Conservation (phyloP, 805 yeast genomes). For the Candida glaebosa region DNA sequence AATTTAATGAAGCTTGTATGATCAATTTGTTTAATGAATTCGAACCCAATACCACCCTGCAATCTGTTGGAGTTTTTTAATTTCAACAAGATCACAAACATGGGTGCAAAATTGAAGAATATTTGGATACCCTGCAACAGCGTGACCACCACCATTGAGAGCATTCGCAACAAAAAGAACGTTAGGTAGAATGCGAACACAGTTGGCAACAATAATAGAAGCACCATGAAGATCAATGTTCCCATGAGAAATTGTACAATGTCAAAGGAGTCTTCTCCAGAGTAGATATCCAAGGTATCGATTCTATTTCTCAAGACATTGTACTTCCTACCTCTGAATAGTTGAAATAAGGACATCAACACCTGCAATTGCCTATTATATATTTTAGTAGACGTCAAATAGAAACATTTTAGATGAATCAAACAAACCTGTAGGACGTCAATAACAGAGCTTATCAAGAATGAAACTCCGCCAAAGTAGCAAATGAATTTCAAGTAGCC, state of each 20-base stretch:
- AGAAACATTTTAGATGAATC: slow-evolving; percentile 73
- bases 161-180: slow-evolving; percentile 60
- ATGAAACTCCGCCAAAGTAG: slow-evolving; percentile 59
- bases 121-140: slow-evolving; percentile 58
- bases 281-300: slow-evolving; percentile 61
- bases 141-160: slow-evolving; percentile 47
- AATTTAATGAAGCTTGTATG: slow-evolving; percentile 25
- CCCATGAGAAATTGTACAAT: slow-evolving; percentile 86
- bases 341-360: slow-evolving; percentile 69
- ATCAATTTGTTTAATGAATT: slow-evolving; percentile 12
- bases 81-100: slow-evolving; percentile 76
- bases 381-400: slow-evolving; percentile 72
- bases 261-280: slow-evolving; percentile 49
- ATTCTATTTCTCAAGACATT: slow-evolving; percentile 81
- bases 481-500: slow-evolving; percentile 18
- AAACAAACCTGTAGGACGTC: slow-evolving; percentile 65
- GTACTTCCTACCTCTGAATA: slow-evolving; percentile 86
- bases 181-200: slow-evolving; percentile 77
- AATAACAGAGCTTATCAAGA: slow-evolving; percentile 59
- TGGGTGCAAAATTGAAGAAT: slow-evolving; percentile 76
- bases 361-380: slow-evolving; percentile 72
- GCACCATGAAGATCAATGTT: slow-evolving; percentile 78
- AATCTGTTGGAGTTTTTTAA: slow-evolving; percentile 70
- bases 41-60: slow-evolving; percentile 49
- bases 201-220: slow-evolving; percentile 80